These are phyloP conservation scores for Umbelopsis isabellina DNA, from an alignment of 192 early-diverging fungal species.

Conservation along the genomic window DNA sequence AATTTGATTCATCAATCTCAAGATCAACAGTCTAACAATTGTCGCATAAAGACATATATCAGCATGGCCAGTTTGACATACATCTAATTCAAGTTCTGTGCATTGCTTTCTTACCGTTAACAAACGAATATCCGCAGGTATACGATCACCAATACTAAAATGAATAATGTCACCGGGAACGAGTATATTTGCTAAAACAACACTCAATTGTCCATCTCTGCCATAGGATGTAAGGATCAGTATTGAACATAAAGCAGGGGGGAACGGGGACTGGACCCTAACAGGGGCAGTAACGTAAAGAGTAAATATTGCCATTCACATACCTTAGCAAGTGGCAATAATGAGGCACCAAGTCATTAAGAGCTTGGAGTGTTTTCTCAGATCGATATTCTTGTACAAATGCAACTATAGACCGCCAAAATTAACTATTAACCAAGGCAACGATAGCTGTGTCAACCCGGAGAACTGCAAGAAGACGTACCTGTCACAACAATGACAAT, in stretches of 20 bases:
- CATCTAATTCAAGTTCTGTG: neutral
- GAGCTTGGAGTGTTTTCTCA: conserved; percentile 81
- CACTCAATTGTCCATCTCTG: conserved; percentile 60
- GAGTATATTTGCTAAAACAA: conserved; percentile 77
- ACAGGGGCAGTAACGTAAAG: neutral
- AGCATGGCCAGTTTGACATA: neutral
- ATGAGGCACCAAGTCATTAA: conserved; percentile 87
- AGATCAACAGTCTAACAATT: conserved; percentile 66
- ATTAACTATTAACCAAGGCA: neutral
- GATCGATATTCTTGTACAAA: conserved; percentile 90
- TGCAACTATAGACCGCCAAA: conserved; percentile 57
- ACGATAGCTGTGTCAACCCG: neutral
- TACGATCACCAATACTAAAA: conserved; percentile 87
- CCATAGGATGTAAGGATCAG: neutral
- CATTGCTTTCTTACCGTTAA: conserved; percentile 46
- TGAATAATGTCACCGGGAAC: conserved; percentile 92
- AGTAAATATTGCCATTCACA: conserved; percentile 11
- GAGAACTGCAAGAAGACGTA: conserved; percentile 21
- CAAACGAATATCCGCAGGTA: conserved; percentile 92
- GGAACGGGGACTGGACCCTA: neutral
- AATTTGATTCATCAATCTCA: conserved; percentile 90
- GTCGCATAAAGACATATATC: neutral
- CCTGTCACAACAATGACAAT: conserved; percentile 78
- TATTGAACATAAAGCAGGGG: neutral
- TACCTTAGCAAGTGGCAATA: conserved; percentile 82